Conservation (phyloP, 2,329 filamentous ascomycete species). For the Tolypocladium endophyticum region DNA sequence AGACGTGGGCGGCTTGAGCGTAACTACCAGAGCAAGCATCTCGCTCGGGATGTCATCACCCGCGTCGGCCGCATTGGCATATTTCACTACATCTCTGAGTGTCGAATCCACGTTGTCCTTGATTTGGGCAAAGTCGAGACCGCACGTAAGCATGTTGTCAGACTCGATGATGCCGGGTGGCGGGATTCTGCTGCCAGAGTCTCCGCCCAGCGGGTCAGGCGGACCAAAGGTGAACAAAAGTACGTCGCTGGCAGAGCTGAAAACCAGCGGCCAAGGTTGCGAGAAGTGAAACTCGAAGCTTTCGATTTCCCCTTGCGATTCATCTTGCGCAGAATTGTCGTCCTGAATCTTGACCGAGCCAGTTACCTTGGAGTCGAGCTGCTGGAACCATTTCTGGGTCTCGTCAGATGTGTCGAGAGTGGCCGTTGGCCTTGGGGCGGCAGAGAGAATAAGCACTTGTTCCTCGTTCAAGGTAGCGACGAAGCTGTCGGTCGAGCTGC, state of each 20-base stretch:
- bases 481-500: background rate
- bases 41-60: background rate
- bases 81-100: background rate
- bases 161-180: background rate
- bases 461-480: background rate
- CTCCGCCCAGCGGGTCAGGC: background rate
- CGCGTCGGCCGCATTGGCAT: background rate
- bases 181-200: background rate
- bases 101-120: background rate
- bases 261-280: background rate
- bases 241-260: background rate
- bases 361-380: background rate
- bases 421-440: background rate
- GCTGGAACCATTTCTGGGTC: background rate
- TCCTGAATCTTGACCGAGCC: background rate
- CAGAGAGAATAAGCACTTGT: background rate
- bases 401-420: background rate
- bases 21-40: background rate
- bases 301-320: background rate
- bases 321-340: background rate
- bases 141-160: background rate
- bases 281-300: background rate
- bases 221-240: background rate
- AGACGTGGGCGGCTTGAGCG: background rate
- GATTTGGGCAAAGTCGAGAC: background rate